Evolutionary conservation across 2,329 filamentous ascomycete species (phyloP).

Genomic region (Periconia macrospinosa): DNA sequence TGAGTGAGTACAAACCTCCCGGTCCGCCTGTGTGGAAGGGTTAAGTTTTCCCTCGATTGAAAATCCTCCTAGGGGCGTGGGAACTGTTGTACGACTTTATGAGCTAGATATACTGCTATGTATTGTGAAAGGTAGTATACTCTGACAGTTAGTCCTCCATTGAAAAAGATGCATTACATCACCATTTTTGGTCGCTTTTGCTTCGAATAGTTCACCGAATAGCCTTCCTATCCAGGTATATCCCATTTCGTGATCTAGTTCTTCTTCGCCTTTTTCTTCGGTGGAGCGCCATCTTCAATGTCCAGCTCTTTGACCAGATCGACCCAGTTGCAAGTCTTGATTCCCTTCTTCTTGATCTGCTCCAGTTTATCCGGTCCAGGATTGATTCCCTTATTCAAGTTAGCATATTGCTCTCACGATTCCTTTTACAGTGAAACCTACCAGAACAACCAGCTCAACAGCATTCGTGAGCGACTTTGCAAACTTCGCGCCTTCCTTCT

Average conservation of each 20-base stretch:
- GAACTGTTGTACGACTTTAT: no score
- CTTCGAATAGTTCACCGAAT: no score
- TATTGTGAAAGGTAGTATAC: no score
- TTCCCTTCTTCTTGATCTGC: conserved; percentile 14
- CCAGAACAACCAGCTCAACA: conserved; percentile 21
- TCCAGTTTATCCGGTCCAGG: conserved; percentile 15
- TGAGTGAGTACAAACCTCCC: background rate
- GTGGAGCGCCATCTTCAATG: conserved; percentile 18
- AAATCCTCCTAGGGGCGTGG: no score
- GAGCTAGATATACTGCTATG: no score
- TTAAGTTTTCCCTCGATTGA: background rate
- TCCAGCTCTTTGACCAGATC: conserved; percentile 46
- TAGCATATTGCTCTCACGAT: no score
- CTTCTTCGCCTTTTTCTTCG: conserved; percentile 38
- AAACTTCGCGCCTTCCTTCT: conserved; percentile 15
- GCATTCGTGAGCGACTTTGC: conserved; percentile 20
- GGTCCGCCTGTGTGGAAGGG: background rate
- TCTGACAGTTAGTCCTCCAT: no score
- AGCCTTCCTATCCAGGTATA: background rate
- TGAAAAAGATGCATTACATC: no score
- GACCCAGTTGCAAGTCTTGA: conserved; percentile 15
- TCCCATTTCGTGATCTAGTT: background rate
- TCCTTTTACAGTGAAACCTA: no score
- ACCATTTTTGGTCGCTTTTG: no score
- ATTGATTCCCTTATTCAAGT: background rate